Evolutionary conservation across 2,329 filamentous ascomycete genomes (phyloP).

Genomic region (Huntiella savannae): DNA sequence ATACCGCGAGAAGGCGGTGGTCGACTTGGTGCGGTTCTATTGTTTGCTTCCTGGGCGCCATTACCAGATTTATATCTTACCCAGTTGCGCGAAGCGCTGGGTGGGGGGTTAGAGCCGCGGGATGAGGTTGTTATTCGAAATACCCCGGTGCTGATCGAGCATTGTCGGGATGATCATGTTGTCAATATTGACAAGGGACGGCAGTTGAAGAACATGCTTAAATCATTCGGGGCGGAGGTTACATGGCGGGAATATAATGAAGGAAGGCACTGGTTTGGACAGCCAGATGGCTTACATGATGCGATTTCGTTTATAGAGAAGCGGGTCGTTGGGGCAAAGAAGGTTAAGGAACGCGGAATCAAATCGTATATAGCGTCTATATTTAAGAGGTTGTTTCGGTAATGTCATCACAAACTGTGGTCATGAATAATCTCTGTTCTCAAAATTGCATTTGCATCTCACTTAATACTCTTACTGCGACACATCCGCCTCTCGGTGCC

Average conservation of each 20-base stretch:
- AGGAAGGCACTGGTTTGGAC: background rate
- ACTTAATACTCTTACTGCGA: background rate
- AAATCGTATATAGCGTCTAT: background rate
- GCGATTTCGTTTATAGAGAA: background rate
- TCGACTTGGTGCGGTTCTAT: background rate
- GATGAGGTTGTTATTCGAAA: background rate
- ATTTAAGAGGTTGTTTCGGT: background rate
- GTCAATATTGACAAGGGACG: background rate
- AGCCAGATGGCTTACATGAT: background rate
- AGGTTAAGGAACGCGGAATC: background rate
- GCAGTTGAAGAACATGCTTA: background rate
- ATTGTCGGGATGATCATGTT: constrained; percentile 1
- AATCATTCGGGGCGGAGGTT: background rate
- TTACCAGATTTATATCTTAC: background rate
- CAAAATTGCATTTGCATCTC: background rate
- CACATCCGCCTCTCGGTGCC: background rate
- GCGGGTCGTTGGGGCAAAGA: background rate
- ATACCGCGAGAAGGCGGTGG: background rate
- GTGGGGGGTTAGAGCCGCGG: background rate
- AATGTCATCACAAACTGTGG: background rate
- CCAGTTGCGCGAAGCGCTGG: background rate
- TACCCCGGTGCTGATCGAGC: background rate
- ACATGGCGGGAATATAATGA: background rate
- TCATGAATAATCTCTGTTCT: background rate
- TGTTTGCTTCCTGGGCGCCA: background rate